Percentiles rank a stretch among this genome's conserved stretches.
These are phyloP conservation scores for Lactarius evosmus DNA, from an alignment of 768 basidiomycete species.

Conservation along the genomic window DNA sequence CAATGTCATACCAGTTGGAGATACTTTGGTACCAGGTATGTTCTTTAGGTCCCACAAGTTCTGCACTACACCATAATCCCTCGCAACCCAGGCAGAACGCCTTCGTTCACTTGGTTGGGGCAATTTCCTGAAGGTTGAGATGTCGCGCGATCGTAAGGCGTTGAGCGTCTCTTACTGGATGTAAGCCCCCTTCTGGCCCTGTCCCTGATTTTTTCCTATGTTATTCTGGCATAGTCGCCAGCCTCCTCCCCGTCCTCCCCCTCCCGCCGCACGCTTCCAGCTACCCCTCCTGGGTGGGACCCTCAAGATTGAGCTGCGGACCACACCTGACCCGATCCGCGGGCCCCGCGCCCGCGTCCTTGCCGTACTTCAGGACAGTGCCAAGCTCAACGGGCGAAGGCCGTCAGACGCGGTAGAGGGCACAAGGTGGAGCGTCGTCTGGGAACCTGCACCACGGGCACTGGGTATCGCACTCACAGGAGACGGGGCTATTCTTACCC, in stretches of 20 bases:
- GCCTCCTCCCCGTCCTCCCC: conserved; percentile 33
- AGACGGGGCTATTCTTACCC: conserved; percentile 43
- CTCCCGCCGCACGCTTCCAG: conserved; percentile 39
- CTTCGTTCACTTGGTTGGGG: conserved; percentile 87
- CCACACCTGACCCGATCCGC: conserved; percentile 50
- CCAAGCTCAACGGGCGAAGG: conserved; percentile 50
- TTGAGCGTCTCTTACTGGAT: conserved; percentile 85
- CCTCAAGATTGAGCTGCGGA: conserved; percentile 67
- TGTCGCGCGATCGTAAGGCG: conserved; percentile 63
- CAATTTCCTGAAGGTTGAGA: conserved; percentile 66
- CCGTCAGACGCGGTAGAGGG: conserved; percentile 78
- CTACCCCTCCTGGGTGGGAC: conserved; percentile 67
- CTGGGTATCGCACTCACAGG: conserved; percentile 56
- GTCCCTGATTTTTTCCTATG: conserved; percentile 12
- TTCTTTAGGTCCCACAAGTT: neutral
- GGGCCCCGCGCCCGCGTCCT: conserved; percentile 53
- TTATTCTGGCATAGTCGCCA: conserved; percentile 39
- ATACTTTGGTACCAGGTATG: conserved; percentile 76
- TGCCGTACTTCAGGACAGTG: conserved; percentile 58
- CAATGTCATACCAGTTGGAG: conserved; percentile 88
- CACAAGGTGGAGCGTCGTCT: conserved; percentile 63
- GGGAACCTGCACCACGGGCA: conserved; percentile 71
- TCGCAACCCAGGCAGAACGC: conserved; percentile 51
- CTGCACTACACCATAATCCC: neutral
- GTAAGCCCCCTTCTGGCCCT: conserved; percentile 39